These are phyloP conservation scores for Santalum album DNA, from an alignment of 164 flowering plant species.

Conservation along the genomic window DNA sequence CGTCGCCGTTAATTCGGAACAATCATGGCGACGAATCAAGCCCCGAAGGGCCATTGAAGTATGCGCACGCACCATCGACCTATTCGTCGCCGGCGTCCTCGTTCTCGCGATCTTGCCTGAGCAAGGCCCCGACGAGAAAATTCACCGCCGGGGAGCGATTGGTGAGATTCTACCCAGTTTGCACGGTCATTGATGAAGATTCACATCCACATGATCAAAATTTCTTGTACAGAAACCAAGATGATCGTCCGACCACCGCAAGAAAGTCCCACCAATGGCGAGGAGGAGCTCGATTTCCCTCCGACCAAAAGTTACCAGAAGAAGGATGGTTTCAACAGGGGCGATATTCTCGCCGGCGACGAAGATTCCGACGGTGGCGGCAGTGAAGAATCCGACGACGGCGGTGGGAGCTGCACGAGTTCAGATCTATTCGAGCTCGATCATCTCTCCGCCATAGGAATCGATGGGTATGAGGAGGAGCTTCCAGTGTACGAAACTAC, in stretches of 20 bases:
- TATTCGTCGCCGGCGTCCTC: slow-evolving; percentile 82
- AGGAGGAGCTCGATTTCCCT: slow-evolving; percentile 4
- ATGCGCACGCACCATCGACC: slow-evolving; percentile 35
- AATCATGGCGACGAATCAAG: neutral
- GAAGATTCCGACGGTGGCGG: too few relatives aligned
- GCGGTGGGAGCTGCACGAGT: slow-evolving; percentile 69
- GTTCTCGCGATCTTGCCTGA: slow-evolving; percentile 74
- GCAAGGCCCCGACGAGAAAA: slow-evolving; percentile 36
- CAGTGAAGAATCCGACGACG: too few relatives aligned
- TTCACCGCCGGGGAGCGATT: slow-evolving; percentile 38
- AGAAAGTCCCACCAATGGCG: too few relatives aligned
- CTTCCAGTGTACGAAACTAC: slow-evolving; percentile 93
- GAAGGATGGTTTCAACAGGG: too few relatives aligned
- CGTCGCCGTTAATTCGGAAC: too few relatives aligned
- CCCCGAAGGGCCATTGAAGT: slow-evolving; percentile 19
- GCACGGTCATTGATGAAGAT: slow-evolving; percentile 57
- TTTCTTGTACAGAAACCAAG: slow-evolving; percentile 18
- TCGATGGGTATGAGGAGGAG: slow-evolving; percentile 51
- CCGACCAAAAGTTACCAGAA: slow-evolving; percentile 9
- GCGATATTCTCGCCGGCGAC: too few relatives aligned
- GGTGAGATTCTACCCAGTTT: slow-evolving; percentile 71
- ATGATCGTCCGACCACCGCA: too few relatives aligned
- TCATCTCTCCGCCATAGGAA: slow-evolving; percentile 53
- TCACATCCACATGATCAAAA: slow-evolving; percentile 49
- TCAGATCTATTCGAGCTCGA: slow-evolving; percentile 94